These are phyloP conservation scores for Coemansia sp. DNA, from an alignment of 192 early-diverging fungal genomes.

Conservation along the genomic window DNA sequence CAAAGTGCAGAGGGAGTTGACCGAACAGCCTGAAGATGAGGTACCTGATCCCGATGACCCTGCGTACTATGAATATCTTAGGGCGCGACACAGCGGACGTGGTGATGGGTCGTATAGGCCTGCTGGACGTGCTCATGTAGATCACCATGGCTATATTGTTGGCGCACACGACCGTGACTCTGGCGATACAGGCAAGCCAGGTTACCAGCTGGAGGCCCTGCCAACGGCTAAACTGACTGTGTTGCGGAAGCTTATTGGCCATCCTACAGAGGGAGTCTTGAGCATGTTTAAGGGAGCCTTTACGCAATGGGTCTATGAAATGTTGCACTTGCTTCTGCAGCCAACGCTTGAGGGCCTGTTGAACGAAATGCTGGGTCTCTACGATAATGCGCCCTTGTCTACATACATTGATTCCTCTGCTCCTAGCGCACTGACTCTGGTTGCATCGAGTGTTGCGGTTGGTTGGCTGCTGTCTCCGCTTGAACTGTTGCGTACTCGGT, in stretches of 20 bases:
- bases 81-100: constrained; percentile 31
- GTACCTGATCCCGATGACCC: constrained; percentile 49
- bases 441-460: constrained; percentile 70
- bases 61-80: constrained; percentile 54
- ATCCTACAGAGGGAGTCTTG: constrained; percentile 65
- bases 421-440: constrained; percentile 64
- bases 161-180: constrained; percentile 39
- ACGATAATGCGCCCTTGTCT: constrained; percentile 68
- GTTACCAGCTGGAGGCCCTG: constrained; percentile 64
- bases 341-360: constrained; percentile 82
- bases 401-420: constrained; percentile 65
- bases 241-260: constrained; percentile 55
- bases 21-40: constrained; percentile 9
- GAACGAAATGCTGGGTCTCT: constrained; percentile 90
- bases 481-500: constrained; percentile 84
- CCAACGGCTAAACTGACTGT: constrained; percentile 59
- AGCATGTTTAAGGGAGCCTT: constrained; percentile 67
- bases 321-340: constrained; percentile 71
- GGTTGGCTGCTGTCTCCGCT: constrained; percentile 85
- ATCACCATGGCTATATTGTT: constrained; percentile 66
- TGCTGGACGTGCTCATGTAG: constrained; percentile 19
- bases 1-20: neutral
- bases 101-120: constrained; percentile 13
- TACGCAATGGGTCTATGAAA: constrained; percentile 74
- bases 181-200: constrained; percentile 60